Conservation (phyloP, 129 eudicot species). For the Flaveria trinervia region DNA sequence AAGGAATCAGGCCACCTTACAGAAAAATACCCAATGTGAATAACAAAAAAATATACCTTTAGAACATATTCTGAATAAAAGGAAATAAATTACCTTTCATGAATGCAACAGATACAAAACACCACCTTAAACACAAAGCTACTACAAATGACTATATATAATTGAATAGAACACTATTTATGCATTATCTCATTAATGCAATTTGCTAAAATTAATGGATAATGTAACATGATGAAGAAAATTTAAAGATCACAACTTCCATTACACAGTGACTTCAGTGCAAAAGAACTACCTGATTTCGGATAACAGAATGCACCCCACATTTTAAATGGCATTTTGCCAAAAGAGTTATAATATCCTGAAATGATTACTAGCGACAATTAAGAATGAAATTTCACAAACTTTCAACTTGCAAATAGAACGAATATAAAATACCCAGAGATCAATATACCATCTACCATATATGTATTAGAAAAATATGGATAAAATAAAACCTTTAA, state of each 20-base stretch:
- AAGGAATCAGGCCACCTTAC: neutral
- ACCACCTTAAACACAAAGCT: neutral
- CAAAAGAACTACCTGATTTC: neutral
- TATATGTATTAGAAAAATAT: too few relatives aligned
- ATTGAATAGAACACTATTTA: slow-evolving; percentile 6
- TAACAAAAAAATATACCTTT: too few relatives aligned
- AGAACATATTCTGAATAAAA: neutral
- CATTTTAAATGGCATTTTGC: neutral
- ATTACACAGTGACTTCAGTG: neutral
- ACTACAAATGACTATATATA: slow-evolving; percentile 11
- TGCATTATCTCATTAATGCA: slow-evolving; percentile 19
- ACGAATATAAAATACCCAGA: neutral
- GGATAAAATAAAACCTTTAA: too few relatives aligned
- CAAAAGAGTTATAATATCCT: neutral
- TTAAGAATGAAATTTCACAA: neutral
- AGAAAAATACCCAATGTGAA: neutral
- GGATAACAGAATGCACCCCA: neutral
- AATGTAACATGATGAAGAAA: neutral
- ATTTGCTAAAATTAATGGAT: neutral
- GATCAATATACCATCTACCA: neutral
- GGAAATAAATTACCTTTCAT: slow-evolving; percentile 24
- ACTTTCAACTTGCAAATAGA: neutral
- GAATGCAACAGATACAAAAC: neutral
- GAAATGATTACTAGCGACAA: neutral
- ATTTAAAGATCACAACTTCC: neutral